phyloP scores from a whole-genome alignment of 2,329 filamentous ascomycete genomes.

The Exserohilum turcica region DNA sequence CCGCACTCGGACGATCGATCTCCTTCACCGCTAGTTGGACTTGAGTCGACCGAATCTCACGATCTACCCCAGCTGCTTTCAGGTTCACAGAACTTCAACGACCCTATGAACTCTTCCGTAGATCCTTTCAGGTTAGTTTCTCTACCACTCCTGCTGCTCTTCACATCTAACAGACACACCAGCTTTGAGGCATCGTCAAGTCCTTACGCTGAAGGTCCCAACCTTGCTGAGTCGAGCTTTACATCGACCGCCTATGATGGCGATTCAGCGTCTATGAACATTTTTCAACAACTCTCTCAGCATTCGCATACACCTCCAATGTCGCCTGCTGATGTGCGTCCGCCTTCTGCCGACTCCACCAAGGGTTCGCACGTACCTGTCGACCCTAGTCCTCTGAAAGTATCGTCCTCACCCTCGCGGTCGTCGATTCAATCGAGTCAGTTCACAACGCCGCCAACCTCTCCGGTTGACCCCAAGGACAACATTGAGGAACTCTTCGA shows the following conservation, averaged over 20 bases:
- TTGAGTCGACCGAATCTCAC: constrained; percentile 30
- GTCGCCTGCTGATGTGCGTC: constrained; percentile 42
- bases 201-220: constrained; percentile 32
- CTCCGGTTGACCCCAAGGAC: constrained; percentile 40
- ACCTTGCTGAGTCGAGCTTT: constrained; percentile 33
- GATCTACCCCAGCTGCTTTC: constrained; percentile 27
- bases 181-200: constrained; percentile 42
- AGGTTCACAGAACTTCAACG: constrained; percentile 35
- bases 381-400: constrained; percentile 36
- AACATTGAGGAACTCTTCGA: constrained; percentile 45
- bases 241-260: constrained; percentile 36
- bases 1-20: constrained; percentile 40
- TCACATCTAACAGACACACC: constrained; percentile 20
- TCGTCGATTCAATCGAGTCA: constrained; percentile 45
- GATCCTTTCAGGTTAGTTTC: constrained; percentile 38
- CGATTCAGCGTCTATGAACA: constrained; percentile 40
- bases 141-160: neutral
- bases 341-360: constrained; percentile 33
- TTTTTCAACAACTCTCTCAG: constrained; percentile 44
- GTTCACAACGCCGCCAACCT: constrained; percentile 47
- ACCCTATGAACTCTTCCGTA: constrained; percentile 33
- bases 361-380: constrained; percentile 20
- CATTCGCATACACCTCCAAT: constrained; percentile 46
- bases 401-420: constrained; percentile 39
- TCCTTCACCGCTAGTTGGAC: constrained; percentile 34